Conservation (phyloP, 2,329 filamentous ascomycete species). For the Sarocladium brachiariae region DNA sequence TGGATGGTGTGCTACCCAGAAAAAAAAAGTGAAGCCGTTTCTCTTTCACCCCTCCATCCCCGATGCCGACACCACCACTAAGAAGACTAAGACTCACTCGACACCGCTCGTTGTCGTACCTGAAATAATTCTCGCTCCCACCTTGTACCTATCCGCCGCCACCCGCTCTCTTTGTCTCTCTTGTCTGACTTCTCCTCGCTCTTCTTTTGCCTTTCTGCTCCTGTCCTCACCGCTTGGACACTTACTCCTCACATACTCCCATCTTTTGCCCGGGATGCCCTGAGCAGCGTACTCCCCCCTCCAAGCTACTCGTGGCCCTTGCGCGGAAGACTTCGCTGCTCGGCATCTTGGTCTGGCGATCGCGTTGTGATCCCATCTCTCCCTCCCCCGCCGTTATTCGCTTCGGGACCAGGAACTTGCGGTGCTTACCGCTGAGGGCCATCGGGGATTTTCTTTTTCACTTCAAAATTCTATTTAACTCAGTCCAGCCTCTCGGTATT, state of each 20-base stretch:
- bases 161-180: not conserved
- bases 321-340: constrained; percentile 7
- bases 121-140: not conserved
- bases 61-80: too few relatives aligned
- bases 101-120: too few relatives aligned
- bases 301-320: constrained; percentile 8
- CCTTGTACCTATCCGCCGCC: not conserved
- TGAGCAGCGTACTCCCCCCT: constrained; percentile 1
- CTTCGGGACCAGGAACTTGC: constrained; percentile 7
- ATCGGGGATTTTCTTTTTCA: too few relatives aligned
- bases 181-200: not conserved
- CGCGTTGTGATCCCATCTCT: not conserved
- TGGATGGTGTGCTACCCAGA: too few relatives aligned
- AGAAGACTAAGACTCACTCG: too few relatives aligned
- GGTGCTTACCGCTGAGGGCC: constrained; percentile 9
- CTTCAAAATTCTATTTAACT: too few relatives aligned
- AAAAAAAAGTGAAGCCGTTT: too few relatives aligned
- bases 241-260: not conserved
- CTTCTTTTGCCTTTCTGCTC: not conserved
- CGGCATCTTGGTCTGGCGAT: constrained; percentile 3
- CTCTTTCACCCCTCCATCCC: too few relatives aligned
- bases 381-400: not conserved
- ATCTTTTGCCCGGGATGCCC: constrained; percentile 7
- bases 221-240: constrained; percentile 12
- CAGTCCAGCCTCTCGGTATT: too few relatives aligned